Conservation (phyloP, 2,329 filamentous ascomycete genomes). For the Neofusicoccum cordaticola region DNA sequence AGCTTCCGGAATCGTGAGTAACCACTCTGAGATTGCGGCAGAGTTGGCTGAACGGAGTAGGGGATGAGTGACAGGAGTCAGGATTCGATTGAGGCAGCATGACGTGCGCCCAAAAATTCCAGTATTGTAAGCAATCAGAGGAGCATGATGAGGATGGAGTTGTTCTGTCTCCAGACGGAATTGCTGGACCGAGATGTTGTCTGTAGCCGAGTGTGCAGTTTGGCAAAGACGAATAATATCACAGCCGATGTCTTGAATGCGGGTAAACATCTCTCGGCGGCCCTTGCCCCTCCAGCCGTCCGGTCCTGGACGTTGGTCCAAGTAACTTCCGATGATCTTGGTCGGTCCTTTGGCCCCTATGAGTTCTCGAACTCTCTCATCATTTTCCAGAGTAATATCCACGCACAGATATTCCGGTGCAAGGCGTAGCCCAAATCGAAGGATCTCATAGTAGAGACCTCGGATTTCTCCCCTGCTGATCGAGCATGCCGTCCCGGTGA, state of each 20-base stretch:
- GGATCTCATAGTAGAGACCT: not conserved
- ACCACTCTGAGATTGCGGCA: not conserved
- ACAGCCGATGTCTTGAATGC: not conserved
- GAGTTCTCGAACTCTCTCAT: not conserved
- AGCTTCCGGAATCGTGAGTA: not conserved
- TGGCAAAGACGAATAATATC: not conserved
- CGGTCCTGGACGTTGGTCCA: not conserved
- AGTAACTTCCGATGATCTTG: not conserved
- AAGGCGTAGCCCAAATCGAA: not conserved
- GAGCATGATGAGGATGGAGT: not conserved
- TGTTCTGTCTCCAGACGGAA: not conserved
- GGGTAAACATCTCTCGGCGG: not conserved
- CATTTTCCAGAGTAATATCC: not conserved
- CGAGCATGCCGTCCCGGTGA: too few relatives aligned
- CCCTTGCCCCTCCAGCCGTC: not conserved
- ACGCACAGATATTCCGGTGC: not conserved
- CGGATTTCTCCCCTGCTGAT: too few relatives aligned
- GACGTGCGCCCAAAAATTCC: not conserved
- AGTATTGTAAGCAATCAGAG: not conserved
- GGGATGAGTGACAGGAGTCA: not conserved
- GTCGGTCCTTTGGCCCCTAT: not conserved
- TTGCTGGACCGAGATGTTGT: not conserved
- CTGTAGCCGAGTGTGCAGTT: not conserved
- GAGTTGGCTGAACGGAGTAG: not conserved
- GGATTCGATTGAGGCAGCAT: not conserved